Base-by-base conservation (phyloP, 2,329 filamentous ascomycete genomes). In the Ophiosphaerella narmari region DNA sequence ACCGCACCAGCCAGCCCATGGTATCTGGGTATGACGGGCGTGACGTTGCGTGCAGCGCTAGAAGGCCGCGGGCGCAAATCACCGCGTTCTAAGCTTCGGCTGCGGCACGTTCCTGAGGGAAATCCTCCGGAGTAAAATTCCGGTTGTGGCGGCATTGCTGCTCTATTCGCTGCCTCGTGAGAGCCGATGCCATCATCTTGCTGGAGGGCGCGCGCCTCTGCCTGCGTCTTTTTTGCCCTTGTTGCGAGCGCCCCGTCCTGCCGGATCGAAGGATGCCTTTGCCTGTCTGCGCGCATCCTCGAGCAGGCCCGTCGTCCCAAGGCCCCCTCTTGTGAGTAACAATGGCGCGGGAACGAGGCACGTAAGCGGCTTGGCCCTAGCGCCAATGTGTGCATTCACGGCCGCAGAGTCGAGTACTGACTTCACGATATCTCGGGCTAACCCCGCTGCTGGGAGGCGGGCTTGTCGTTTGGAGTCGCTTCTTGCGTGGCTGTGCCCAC, bases 401-500 rank as follows among this genome's bases (percentile, higher is more conserved):
- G 39, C 24, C 18, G 29, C 13, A 16, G 14, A 14, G 18, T 24
- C 18, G 33, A 42, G 16, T 16, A 31, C 36, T 46, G 43, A 40
- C 35, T 46, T 46, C 43, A 46, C 36, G 43, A 46, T 46, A 29
- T 34, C 32, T 50, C 45, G 48, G 36, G 35, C 24, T n/a, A 13
- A 38, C 43, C 43, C 43, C 43, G 43, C 43, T 46, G 29, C 43
- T 31, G 39, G 16, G 16, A 33, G 31, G 13, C 33, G 33, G 39
- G 39, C 39, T 21, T 34, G 39, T 33, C 26, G 26, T 21, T 48
- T 48, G 34, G 29, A 39, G 37, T 21, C 33, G 38, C 39, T 41
- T 48, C 37, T 32, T 48, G 26, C 18, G 55, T 49, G 55, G 52
- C 55, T 55, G 52, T 41, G 55, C 55, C 40, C 41, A 41, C 49